Base-by-base conservation (phyloP, 331 rosid species). In the Quercus phellos region DNA sequence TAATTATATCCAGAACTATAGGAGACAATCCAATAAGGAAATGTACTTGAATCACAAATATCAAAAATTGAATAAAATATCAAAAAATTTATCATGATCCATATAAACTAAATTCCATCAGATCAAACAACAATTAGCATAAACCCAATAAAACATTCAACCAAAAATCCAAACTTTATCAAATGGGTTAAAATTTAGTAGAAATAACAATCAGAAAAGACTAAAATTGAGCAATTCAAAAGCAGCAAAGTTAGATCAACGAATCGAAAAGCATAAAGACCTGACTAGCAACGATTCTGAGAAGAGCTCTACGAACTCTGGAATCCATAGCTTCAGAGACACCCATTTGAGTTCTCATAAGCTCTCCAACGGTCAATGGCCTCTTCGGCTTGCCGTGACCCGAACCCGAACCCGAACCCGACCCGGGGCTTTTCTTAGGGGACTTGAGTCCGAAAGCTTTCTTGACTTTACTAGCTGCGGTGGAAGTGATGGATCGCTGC, bases 401-500 rank as follows among this genome's bases (percentile, higher is more conserved):
- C 1, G 90, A 79, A 14, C 89, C 86, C 4, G 86, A 55, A n/a
- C 85, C 74, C 3, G 87, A 69, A 19, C 84, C 83, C 4, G 92
- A 88, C 35, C 94, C 93, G 18, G 98, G 96, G n/a, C 94, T 95
- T 87, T 88, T 92, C 87, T 76, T 90, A 1, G 71, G 98, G 2
- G 99, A 92, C 78, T 91, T 92, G 22, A 95, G 83, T 2, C 99
- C 99, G 29, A 94, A 89, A 2, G 98, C 99, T 90, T 92, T 95
- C 93, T 95, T 95, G 54, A 95, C 84, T 94, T 92, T 92, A 75
- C 97, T 93, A 74, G 99, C 99, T 18, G 98, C 96, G 4, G 99
- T 78, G 68, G 96, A 95, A 51, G 99, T 95, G 9, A 95, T 77
- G 10, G 99, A 95, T 86, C 99, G 92, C 91, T 95, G 98, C 66